Conservation (phyloP, 2,329 filamentous ascomycete genomes). For the Fusarium palustre region DNA sequence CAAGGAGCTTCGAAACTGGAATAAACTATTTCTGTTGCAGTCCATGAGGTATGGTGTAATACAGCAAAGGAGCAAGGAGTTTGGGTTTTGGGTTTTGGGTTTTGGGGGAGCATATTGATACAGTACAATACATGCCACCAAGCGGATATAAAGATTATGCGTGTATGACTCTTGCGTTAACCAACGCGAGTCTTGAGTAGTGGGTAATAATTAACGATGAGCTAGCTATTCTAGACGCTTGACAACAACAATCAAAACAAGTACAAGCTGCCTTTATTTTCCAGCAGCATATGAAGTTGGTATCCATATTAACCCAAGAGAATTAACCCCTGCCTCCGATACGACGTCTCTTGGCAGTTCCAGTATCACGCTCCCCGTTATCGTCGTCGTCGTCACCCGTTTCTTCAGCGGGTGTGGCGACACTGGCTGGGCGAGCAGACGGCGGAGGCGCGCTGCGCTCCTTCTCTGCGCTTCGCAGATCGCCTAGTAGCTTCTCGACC, state of each 20-base stretch:
- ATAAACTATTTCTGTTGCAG: slow-evolving; percentile 1
- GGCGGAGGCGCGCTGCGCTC: slow-evolving; percentile 56
- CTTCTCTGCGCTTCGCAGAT: slow-evolving; percentile 80
- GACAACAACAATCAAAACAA: slow-evolving; percentile 39
- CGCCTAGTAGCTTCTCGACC: slow-evolving; percentile 81
- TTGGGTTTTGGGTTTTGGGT: slow-evolving; percentile 28
- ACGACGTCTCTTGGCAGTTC: slow-evolving; percentile 53
- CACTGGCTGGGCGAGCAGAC: slow-evolving; percentile 52
- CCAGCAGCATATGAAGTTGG: slow-evolving; percentile 21
- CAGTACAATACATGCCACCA: not conserved
- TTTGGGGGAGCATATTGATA: slow-evolving; percentile 1
- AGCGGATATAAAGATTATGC: slow-evolving; percentile 2
- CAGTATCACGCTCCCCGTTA: slow-evolving; percentile 56
- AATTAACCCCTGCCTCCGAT: slow-evolving; percentile 51
- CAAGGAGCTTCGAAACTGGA: slow-evolving; percentile 46
- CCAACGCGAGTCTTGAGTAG: slow-evolving; percentile 21
- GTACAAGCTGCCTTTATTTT: slow-evolving; percentile 35
- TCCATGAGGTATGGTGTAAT: not conserved
- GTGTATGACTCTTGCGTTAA: slow-evolving; percentile 6
- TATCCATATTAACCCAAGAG: slow-evolving; percentile 24
- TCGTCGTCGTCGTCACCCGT: slow-evolving; percentile 65
- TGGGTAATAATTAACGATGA: slow-evolving; percentile 40
- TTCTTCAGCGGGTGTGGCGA: slow-evolving; percentile 58
- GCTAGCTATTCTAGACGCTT: slow-evolving; percentile 45
- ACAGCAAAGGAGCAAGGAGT: slow-evolving; percentile 10